These are phyloP conservation scores for Mortierella sp. DNA, from an alignment of 371 early-diverging fungal genomes.

Conservation along the genomic window DNA sequence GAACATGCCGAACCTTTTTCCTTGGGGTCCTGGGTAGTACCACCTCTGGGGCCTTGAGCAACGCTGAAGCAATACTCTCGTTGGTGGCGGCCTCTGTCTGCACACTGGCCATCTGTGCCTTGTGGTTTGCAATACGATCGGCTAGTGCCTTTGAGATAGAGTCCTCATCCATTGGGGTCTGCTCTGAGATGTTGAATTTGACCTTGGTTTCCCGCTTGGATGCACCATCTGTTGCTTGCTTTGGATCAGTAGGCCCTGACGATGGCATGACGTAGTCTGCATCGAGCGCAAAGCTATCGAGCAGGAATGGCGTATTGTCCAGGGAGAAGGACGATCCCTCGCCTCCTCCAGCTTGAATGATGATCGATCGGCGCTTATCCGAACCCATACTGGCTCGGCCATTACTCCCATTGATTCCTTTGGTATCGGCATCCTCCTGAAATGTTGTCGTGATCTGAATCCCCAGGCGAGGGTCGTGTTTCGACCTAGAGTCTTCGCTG, in stretches of 20 bases:
- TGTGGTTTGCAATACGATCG: slow-evolving; percentile 33
- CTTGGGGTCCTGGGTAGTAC: slow-evolving; percentile 25
- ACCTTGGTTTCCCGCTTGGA: slow-evolving; percentile 28
- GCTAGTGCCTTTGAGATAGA: slow-evolving; percentile 21
- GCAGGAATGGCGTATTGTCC: slow-evolving; percentile 43
- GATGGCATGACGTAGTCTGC: slow-evolving; percentile 26
- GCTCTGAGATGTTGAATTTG: slow-evolving; percentile 28
- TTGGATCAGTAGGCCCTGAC: background rate
- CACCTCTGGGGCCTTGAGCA: slow-evolving; percentile 7
- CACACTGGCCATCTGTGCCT: slow-evolving; percentile 16
- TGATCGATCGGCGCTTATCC: slow-evolving; percentile 29
- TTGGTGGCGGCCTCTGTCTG: background rate
- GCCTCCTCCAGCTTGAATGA: slow-evolving; percentile 41
- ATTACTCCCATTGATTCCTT: slow-evolving; percentile 5
- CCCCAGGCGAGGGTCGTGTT: slow-evolving; percentile 12
- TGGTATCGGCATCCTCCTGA: slow-evolving; percentile 8
- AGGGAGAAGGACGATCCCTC: slow-evolving; percentile 41
- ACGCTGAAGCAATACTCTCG: background rate
- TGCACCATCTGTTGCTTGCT: background rate
- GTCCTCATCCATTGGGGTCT: slow-evolving; percentile 12
- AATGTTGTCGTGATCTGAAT: slow-evolving; percentile 32
- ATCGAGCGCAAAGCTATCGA: slow-evolving; percentile 45
- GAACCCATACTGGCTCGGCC: slow-evolving; percentile 7
- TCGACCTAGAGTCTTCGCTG: slow-evolving; percentile 3
- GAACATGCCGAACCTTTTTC: slow-evolving; percentile 51